These are phyloP conservation scores for Plasmodium knowlesi DNA, from an alignment of 169 alveolate species.

Conservation along the genomic window DNA sequence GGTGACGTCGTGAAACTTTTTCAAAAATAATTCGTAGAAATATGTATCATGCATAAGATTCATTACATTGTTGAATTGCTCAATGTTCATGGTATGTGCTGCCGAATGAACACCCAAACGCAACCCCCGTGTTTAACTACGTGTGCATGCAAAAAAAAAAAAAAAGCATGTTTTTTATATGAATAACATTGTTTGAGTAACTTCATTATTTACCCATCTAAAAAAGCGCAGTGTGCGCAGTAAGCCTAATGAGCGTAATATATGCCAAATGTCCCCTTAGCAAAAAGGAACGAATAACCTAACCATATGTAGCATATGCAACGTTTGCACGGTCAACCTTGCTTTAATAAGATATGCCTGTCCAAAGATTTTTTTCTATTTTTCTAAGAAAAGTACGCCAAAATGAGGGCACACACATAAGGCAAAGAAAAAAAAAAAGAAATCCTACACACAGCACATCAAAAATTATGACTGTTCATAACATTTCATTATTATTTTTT, in stretches of 20 bases:
- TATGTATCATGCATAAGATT: not conserved
- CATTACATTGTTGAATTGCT: not conserved
- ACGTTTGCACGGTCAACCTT: not conserved
- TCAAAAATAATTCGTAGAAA: not conserved
- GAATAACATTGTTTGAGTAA: constrained; percentile 1
- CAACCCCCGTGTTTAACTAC: not conserved
- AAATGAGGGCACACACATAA: not conserved
- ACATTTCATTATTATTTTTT: not conserved
- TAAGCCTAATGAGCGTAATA: not conserved
- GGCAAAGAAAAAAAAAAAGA: not conserved
- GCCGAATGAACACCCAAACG: not conserved
- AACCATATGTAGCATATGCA: not conserved
- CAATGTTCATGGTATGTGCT: not conserved
- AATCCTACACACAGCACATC: not conserved
- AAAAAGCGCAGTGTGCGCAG: not conserved
- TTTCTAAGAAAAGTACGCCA: not conserved
- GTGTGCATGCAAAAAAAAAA: not conserved
- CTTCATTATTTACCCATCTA: not conserved
- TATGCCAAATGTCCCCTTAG: not conserved
- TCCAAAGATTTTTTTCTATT: not conserved
- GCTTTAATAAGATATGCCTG: not conserved
- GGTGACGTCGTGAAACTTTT: not conserved
- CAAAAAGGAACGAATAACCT: not conserved
- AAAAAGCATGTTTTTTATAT: not conserved
- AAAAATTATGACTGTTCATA: not conserved